A percentile compares a stretch with the other conserved stretches of the same genome.
Conservation (phyloP, 2,329 filamentous ascomycete species). For the Aspergillus pseudoviridinutans region DNA sequence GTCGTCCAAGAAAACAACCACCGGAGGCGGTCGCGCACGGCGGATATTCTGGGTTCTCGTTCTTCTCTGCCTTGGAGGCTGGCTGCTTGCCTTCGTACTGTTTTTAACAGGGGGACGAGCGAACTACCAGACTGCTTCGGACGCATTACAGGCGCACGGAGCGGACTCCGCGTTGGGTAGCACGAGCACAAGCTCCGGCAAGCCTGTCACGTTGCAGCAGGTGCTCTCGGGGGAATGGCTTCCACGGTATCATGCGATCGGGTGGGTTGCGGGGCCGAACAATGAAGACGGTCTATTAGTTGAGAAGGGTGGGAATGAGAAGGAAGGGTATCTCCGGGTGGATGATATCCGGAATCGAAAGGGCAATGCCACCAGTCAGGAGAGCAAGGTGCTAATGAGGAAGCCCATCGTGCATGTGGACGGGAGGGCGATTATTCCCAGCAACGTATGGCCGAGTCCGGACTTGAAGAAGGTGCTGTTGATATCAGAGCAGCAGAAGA, state of each 20-base stretch:
- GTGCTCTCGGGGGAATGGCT: conserved; percentile 38
- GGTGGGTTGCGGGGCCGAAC: conserved; percentile 46
- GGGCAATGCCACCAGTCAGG: conserved; percentile 40
- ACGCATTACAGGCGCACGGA: conserved; percentile 23
- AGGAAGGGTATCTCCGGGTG: conserved; percentile 74
- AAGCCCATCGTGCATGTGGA: conserved; percentile 58
- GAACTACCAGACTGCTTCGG: conserved; percentile 26
- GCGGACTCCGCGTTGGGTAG: conserved; percentile 27
- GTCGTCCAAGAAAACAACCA: conserved; percentile 18
- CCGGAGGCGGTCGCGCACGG: conserved; percentile 27
- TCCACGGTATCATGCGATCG: conserved; percentile 37
- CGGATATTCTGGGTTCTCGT: conserved; percentile 39
- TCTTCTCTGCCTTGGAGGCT: conserved; percentile 41
- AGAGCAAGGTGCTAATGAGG: conserved; percentile 72
- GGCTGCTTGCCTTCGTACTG: conserved; percentile 43
- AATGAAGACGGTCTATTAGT: conserved; percentile 74
- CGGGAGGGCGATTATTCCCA: conserved; percentile 53
- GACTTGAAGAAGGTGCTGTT: conserved; percentile 83
- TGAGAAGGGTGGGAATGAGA: conserved; percentile 57
- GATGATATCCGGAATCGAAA: conserved; percentile 71
- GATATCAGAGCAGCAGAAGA: conserved; percentile 65
- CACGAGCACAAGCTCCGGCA: conserved; percentile 35
- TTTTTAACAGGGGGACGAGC: conserved; percentile 38
- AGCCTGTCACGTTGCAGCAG: conserved; percentile 41
- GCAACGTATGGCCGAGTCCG: conserved; percentile 68